Base-by-base conservation (phyloP, 805 yeast genomes). In the Candida railenensis region DNA sequence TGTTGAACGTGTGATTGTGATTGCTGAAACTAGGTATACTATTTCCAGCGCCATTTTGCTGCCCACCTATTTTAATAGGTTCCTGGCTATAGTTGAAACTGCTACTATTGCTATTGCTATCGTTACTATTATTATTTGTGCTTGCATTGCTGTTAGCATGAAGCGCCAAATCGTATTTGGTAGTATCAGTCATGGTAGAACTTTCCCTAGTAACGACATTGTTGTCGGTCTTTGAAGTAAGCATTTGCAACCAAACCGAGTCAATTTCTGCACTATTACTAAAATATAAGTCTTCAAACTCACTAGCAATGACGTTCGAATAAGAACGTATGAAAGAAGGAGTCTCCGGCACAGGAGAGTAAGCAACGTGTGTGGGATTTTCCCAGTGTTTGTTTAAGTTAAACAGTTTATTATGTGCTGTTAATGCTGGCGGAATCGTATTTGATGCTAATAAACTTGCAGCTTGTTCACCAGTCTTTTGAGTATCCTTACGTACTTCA, bases 171-270 rank as follows among this genome's bases (percentile, higher is more conserved):
- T 36, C 39, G 12, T 12, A 11, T 12, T 12, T 22, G 19, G 28
- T 21, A 21, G 34, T 15, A 14, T 22, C 22, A 18, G 20, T 40
- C 21, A 15, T 5, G 5, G 37, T 40, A 14, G 34, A 40, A 16
- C 22, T 21, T 28, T 25, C 43, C 43, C 22, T 28, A 4, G 20
- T 42, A 20, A n/a, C 36, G 4, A 25, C 33, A 11, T 8, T 20
- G 25, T 43, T 22, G 32, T 58, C 59, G 34, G 53, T 49, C 40
- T 61, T 63, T 55, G 54, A 51, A 19, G 56, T 48, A 7, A 62
- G 53, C 53, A 65, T 55, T 38, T 60, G 69, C 36, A 55, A 51
- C 70, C 70, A 65, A 19, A 61, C 44, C 22, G 54, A 51, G 45
- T 65, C 69, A 14, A 64, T 57, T 40, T 63, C 66, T 3, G 52